These are phyloP conservation scores for Trichaptum fuscoviolaceum DNA, from an alignment of 768 basidiomycete species.

Conservation along the genomic window DNA sequence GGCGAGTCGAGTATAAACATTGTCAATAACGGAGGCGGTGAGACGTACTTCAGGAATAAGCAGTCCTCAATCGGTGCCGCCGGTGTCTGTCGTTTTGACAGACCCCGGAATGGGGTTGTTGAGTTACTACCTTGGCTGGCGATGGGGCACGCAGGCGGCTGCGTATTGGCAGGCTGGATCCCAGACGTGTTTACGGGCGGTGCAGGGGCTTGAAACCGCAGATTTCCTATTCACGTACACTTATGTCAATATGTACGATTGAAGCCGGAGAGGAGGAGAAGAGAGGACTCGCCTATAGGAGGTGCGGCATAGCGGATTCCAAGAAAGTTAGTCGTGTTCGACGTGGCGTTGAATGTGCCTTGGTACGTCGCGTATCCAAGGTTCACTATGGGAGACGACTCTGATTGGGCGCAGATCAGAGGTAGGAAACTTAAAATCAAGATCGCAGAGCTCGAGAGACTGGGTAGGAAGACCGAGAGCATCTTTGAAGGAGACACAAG, in stretches of 20 bases:
- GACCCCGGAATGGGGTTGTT: background rate
- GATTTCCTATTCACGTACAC: background rate
- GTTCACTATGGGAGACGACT: slow-evolving; percentile 27
- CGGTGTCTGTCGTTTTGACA: background rate
- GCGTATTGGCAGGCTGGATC: background rate
- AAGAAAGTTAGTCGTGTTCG: slow-evolving; percentile 32
- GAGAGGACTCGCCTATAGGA: slow-evolving; percentile 34
- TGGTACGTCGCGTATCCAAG: slow-evolving; percentile 42
- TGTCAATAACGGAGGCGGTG: background rate
- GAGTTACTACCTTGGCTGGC: background rate
- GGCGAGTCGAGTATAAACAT: background rate
- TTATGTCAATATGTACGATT: no score
- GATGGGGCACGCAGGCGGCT: background rate
- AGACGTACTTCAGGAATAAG: slow-evolving; percentile 6
- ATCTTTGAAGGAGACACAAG: no score
- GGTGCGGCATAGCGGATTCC: slow-evolving; percentile 45
- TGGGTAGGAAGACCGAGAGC: no score
- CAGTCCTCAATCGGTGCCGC: slow-evolving; percentile 13
- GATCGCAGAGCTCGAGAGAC: no score
- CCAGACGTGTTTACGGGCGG: background rate
- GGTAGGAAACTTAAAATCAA: background rate
- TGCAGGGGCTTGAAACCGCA: slow-evolving; percentile 6
- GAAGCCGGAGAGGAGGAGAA: slow-evolving; percentile 15
- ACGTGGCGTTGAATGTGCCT: slow-evolving; percentile 30
- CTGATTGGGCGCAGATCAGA: background rate